Evolutionary conservation across 805 yeast genomes (phyloP).

Genomic region (Candida hispaniensis): DNA sequence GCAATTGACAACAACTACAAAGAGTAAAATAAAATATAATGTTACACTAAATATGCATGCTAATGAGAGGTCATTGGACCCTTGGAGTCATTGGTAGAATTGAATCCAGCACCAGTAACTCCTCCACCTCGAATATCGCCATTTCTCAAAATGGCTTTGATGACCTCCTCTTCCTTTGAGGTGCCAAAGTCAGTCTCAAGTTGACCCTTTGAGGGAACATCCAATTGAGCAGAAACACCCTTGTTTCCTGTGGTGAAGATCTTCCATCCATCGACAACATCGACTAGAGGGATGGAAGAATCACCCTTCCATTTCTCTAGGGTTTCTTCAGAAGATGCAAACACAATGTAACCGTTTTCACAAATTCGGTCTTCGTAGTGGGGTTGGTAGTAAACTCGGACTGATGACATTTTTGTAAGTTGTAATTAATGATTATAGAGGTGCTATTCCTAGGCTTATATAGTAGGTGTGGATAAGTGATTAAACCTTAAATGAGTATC

Average conservation of each 20-base stretch:
- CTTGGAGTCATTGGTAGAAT: constrained; percentile 15
- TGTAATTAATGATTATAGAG: too few species aligned
- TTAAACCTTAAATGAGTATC: too few species aligned
- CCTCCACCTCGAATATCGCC: constrained; percentile 7
- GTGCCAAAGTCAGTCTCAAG: constrained; percentile 16
- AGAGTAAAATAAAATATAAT: too few species aligned
- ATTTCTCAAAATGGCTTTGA: constrained; percentile 7
- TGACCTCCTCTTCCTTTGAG: constrained; percentile 14
- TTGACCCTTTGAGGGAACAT: constrained; percentile 16
- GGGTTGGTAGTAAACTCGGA: constrained; percentile 15
- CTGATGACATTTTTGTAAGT: too few species aligned
- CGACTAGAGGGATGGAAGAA: constrained; percentile 7
- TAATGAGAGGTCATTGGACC: too few species aligned
- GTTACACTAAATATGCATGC: too few species aligned
- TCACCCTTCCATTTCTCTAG: constrained; percentile 8
- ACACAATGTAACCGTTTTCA: constrained; percentile 15
- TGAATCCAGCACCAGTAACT: constrained; percentile 8
- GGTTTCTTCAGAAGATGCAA: constrained; percentile 11
- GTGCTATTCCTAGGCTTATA: too few species aligned
- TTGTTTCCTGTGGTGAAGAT: constrained; percentile 15
- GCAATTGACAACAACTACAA: too few species aligned
- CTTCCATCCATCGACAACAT: constrained; percentile 13
- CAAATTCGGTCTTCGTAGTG: constrained; percentile 17
- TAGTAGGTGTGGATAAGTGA: too few species aligned
- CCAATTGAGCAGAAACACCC: constrained; percentile 14